Base-by-base conservation (phyloP, 352 stramenopile species). In the Globisporangium barbulae region DNA sequence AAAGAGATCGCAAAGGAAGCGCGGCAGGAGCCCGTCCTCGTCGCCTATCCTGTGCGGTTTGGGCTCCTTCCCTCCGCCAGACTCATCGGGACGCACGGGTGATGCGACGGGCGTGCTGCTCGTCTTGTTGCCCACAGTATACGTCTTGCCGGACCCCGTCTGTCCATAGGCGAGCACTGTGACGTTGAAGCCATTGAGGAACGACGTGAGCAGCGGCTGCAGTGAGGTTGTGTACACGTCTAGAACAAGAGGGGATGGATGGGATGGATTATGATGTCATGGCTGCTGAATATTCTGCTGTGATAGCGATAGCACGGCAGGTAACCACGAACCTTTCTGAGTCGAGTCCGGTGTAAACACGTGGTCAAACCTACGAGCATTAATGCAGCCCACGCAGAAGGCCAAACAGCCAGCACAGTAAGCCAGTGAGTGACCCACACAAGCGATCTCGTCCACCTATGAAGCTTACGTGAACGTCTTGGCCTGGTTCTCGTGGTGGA, bases 101-200 rank as follows among this genome's bases (percentile, higher is more conserved):
- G 65, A 71, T n/a, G 33, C 53, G 10, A 42, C 39, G 1, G 65
- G 65, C 12, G 60, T 59, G 31, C 30, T 44, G 22, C 44, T 73
- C 5, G 70, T 69, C 45, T 70, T 76, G 56, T 73, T 81, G 13
- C 79, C 79, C 41, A 86, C 79, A 0, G 79, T 86, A 49, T 83
- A 70, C 5, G 79, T 85, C 67, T 88, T 88, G 7, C 79, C 79
- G 1, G 76, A 83, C 2, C 76, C 79, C 0, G 79, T 88, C 49
- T 88, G 79, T 1, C 79, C 79, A 48, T 88, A 88, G 1, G 73
- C 79, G 45, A 88, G 76, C 28, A 88, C 74, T 0, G 78, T 88
- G 53, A 81, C 76, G 65, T 88, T 88, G 64, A 77, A 88, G 15
- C 78, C 78, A 53, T 85, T 76, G 12, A 88, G 70, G 42, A 88